A percentile compares a stretch with the other conserved stretches of the same genome.
Evolutionary conservation across 1,139 yeast genomes (phyloP).

Genomic region (Scheffersomyces segobiensis): DNA sequence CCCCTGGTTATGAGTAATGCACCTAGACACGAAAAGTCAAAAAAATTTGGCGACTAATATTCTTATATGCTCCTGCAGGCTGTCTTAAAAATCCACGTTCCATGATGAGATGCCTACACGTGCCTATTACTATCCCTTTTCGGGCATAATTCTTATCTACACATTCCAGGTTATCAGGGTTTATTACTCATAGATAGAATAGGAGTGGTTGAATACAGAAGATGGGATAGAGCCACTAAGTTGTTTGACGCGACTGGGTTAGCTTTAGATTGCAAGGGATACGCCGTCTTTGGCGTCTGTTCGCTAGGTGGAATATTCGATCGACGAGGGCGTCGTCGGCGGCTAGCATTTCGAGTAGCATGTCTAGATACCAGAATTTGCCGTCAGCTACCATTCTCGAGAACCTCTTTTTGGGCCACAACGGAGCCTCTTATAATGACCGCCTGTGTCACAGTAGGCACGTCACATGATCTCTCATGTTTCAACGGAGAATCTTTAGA

Average conservation of each 20-base stretch:
- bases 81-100: background rate
- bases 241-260: background rate
- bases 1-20: background rate
- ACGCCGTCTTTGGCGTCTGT: background rate
- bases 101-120: background rate
- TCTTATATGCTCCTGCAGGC: background rate
- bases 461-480: background rate
- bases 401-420: background rate
- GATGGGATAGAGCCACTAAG: background rate
- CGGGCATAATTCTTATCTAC: background rate
- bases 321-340: background rate
- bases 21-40: background rate
- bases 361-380: background rate
- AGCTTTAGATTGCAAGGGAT: background rate
- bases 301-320: background rate
- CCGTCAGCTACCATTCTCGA: background rate
- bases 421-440: background rate
- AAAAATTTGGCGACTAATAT: background rate
- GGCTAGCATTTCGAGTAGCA: background rate
- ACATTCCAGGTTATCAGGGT: background rate
- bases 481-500: background rate
- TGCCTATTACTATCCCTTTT: background rate
- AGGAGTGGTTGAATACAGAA: background rate
- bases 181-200: background rate
- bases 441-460: background rate